phyloP scores from a whole-genome alignment of 352 stramenopile genomes.

The Globisporangium alternatum region DNA sequence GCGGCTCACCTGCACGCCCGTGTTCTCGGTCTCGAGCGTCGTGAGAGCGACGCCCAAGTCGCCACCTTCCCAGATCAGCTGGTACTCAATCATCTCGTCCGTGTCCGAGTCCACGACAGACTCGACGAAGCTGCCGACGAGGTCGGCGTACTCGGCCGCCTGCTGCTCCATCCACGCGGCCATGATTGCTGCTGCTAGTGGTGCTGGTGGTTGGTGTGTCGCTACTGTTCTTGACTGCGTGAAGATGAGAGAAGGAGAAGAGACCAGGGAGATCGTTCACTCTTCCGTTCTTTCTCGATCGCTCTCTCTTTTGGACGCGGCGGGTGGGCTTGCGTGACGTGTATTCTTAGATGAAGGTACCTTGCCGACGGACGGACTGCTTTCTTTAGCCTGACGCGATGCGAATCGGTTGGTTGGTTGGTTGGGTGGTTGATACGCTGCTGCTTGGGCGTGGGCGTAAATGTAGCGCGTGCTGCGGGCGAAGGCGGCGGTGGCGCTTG shows the following conservation, averaged over 20 bases:
- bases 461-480: not conserved
- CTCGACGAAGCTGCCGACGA: constrained; percentile 84
- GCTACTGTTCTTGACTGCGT: not conserved
- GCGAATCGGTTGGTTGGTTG: not conserved
- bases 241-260: not conserved
- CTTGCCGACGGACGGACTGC: not conserved
- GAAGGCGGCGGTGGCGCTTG: not conserved
- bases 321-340: not conserved
- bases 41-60: constrained; percentile 84
- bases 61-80: constrained; percentile 87
- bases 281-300: not conserved
- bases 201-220: not conserved
- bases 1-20: constrained; percentile 72
- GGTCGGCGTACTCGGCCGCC: constrained; percentile 77
- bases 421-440: not conserved
- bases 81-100: constrained; percentile 86
- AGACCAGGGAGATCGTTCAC: not conserved
- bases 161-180: constrained; percentile 81
- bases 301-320: not conserved
- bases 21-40: constrained; percentile 51
- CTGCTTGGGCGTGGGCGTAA: not conserved
- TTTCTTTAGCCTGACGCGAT: not conserved
- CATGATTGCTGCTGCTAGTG: constrained; percentile 6
- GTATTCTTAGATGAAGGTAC: constrained; percentile 8
- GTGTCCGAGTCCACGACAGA: constrained; percentile 79